Evolutionary conservation across 2,329 filamentous ascomycete genomes (phyloP), one percentile per base, ranked within the genome.

Genomic region (Torrubiellomyces zombiae): DNA sequence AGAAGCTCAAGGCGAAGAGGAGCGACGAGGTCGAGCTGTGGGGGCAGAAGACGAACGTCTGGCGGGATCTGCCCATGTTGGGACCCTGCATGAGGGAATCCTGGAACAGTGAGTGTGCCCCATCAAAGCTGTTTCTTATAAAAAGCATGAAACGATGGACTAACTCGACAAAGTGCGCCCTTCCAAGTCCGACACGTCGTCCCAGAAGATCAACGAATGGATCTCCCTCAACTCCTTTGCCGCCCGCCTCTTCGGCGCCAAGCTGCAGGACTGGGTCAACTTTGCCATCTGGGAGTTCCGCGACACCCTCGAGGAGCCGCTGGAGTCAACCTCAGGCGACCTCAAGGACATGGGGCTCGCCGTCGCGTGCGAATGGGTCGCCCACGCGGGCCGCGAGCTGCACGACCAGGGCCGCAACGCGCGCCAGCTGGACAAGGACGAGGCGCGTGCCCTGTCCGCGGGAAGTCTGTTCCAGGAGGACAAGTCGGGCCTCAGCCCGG

Each of bases 151-250:
- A n/a, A n/a, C n/a, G n/a, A n/a, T n/a, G n/a, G n/a, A n/a, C n/a
- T n/a, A n/a, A n/a, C n/a, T n/a, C n/a, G n/a, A n/a, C n/a, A n/a
- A n/a, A n/a, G n/a, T n/a, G n/a, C n/a, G n/a, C n/a, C n/a, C n/a
- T n/a, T n/a, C n/a, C n/a, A n/a, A n/a, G n/a, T n/a, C n/a, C n/a
- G n/a, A n/a, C n/a, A n/a, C n/a, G n/a, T n/a, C n/a, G n/a, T n/a
- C n/a, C n/a, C n/a, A n/a, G n/a, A n/a, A n/a, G n/a, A 27, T 42
- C 16, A 13, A 30, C 4, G 28, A 40, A 24, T 51, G 44, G 44
- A 31, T 42, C 16, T 44, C 40, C 7, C 32, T 49, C 33, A 45
- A 50, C 36, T 45, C 44, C 8, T 47, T 50, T 21, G 36, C 38
- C 23, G 47, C 47, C 14, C 45, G 40, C 23, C 30, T 48, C 11